phyloP scores from a whole-genome alignment of 768 basidiomycete species.

The Neoboletus brunneissimus region DNA sequence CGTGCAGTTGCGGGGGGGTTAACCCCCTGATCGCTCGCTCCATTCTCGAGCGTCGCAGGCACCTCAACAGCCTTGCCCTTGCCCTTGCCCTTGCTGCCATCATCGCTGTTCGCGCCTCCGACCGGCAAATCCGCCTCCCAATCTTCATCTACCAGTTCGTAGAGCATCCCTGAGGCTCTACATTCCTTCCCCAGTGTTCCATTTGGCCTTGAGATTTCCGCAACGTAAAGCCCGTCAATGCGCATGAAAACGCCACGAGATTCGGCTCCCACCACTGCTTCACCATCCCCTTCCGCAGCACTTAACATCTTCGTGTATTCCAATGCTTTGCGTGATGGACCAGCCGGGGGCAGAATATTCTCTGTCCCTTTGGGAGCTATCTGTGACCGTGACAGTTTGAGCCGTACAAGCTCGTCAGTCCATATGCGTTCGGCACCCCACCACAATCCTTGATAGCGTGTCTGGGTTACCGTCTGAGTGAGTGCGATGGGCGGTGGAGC shows the following conservation, averaged over 20 bases:
- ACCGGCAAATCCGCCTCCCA: constrained; percentile 48
- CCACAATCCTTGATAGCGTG: constrained; percentile 78
- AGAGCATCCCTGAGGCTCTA: constrained; percentile 69
- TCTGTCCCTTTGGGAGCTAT: constrained; percentile 65
- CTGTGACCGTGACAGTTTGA: constrained; percentile 65
- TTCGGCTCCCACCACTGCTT: constrained; percentile 24
- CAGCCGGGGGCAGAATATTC: constrained; percentile 59
- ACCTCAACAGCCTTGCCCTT: constrained; percentile 34
- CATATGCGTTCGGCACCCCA: constrained; percentile 90
- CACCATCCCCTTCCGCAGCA: constrained; percentile 2
- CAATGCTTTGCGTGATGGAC: constrained; percentile 39
- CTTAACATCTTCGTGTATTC: constrained; percentile 27
- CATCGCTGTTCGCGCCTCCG: constrained; percentile 3
- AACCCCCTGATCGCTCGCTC: not conserved
- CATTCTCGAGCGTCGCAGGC: constrained; percentile 9
- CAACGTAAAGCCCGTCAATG: constrained; percentile 62
- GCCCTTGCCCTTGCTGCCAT: constrained; percentile 27
- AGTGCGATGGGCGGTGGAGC: constrained; percentile 18
- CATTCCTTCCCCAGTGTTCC: constrained; percentile 52
- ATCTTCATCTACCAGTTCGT: constrained; percentile 73
- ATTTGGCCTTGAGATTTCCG: constrained; percentile 46
- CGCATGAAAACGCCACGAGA: constrained; percentile 68
- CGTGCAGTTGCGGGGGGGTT: constrained; percentile 8
- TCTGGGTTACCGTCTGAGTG: constrained; percentile 43
- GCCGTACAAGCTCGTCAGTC: constrained; percentile 78